Percentiles rank a stretch among this genome's conserved stretches.
Evolutionary conservation across 768 basidiomycete genomes (phyloP).

Genomic region (Chalciporus piperatus): DNA sequence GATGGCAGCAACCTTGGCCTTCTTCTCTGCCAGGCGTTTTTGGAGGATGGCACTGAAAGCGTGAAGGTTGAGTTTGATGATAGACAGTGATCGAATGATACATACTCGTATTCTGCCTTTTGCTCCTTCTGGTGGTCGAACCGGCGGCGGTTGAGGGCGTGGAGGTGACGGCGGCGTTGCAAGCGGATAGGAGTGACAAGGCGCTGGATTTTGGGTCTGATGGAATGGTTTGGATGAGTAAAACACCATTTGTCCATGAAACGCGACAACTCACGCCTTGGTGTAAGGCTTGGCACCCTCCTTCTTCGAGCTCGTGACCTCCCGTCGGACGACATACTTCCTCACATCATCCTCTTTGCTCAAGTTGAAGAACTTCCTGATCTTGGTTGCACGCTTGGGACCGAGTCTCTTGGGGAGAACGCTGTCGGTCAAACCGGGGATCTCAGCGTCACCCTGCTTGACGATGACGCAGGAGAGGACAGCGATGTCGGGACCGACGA

Average conservation of each 20-base stretch:
- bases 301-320: slow-evolving; percentile 89
- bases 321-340: slow-evolving; percentile 93
- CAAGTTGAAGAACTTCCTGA: slow-evolving; percentile 96
- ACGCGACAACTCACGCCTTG: slow-evolving; percentile 73
- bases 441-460: slow-evolving; percentile 90
- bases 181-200: slow-evolving; percentile 93
- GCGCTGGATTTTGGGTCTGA: slow-evolving; percentile 93
- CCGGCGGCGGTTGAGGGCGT: slow-evolving; percentile 82
- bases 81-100: neutral
- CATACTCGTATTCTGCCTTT: slow-evolving; percentile 89
- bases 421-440: slow-evolving; percentile 88
- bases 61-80: neutral
- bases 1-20: slow-evolving; percentile 84
- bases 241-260: neutral
- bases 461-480: slow-evolving; percentile 92
- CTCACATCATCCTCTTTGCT: slow-evolving; percentile 97
- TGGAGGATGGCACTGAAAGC: slow-evolving; percentile 58
- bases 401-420: slow-evolving; percentile 94
- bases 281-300: slow-evolving; percentile 88
- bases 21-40: slow-evolving; percentile 93
- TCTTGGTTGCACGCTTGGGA: slow-evolving; percentile 97
- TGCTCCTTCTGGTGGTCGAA: slow-evolving; percentile 93
- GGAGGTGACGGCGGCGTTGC: slow-evolving; percentile 93
- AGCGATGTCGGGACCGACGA: slow-evolving; percentile 94
- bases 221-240: slow-evolving; percentile 2